Evolutionary conservation across 495 filamentous ascomycete species (phyloP).

Genomic region (Barbatosphaeria neglecta): DNA sequence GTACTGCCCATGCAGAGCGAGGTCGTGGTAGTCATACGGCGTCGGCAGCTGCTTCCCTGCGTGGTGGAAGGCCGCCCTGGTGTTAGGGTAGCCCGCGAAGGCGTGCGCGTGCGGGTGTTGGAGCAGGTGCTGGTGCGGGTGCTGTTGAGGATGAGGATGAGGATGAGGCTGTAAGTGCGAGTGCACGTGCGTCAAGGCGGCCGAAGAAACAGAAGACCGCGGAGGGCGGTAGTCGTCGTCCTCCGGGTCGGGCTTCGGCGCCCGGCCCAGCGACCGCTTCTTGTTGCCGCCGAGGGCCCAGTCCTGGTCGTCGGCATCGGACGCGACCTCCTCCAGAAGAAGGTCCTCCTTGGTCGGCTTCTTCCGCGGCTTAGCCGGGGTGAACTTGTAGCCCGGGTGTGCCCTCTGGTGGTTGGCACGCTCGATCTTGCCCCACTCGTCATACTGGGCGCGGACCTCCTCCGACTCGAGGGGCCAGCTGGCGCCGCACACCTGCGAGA

Average conservation of each 20-base stretch:
- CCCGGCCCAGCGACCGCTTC: conserved; percentile 16
- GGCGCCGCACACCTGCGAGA: conserved; percentile 70
- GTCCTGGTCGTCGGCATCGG: conserved; percentile 25
- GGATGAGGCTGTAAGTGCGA: conserved; percentile 11
- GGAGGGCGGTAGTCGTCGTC: conserved; percentile 16
- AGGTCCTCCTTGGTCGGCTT: conserved; percentile 21
- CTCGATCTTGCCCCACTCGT: conserved; percentile 69
- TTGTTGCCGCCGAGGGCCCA: conserved; percentile 16
- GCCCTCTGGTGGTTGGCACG: conserved; percentile 74
- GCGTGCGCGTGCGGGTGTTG: conserved; percentile 17
- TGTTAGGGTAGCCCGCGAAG: not conserved
- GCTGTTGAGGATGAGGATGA: no score
- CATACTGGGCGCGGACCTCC: conserved; percentile 65
- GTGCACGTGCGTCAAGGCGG: no score
- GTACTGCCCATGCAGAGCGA: conserved; percentile 39
- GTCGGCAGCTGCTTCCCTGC: conserved; percentile 47
- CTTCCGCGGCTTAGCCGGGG: conserved; percentile 61
- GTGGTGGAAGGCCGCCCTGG: conserved; percentile 48
- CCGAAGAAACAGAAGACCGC: not conserved
- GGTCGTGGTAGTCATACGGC: conserved; percentile 39
- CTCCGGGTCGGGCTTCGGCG: conserved; percentile 19
- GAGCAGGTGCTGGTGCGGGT: conserved; percentile 10
- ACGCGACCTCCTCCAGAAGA: conserved; percentile 24
- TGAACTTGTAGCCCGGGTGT: conserved; percentile 92
- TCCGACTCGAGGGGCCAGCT: conserved; percentile 78